phyloP scores from a whole-genome alignment of 208 protist genomes.

The Trypanosoma boissoni region DNA sequence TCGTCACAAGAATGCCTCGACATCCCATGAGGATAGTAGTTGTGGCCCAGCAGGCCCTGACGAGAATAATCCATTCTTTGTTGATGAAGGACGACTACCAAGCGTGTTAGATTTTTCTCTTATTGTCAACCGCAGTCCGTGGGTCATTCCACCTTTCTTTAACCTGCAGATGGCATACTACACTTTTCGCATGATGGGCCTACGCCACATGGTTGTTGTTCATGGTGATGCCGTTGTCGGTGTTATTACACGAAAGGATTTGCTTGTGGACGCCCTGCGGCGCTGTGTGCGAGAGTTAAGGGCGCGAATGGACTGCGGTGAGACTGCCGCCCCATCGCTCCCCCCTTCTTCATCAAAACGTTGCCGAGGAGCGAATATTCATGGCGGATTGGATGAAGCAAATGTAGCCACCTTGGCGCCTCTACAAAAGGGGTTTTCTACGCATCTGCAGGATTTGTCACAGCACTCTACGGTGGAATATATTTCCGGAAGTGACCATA shows the following conservation, averaged over 20 bases:
- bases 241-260: constrained; percentile 93
- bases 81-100: constrained; percentile 37
- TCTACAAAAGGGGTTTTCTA: too few species aligned
- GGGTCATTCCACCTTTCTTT: constrained; percentile 83
- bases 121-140: constrained; percentile 89
- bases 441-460: too few species aligned
- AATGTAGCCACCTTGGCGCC: too few species aligned
- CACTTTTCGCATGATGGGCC: constrained; percentile 90
- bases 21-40: too few species aligned
- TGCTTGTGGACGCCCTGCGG: constrained; percentile 68
- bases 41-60: neutral
- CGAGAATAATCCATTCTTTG: constrained; percentile 5
- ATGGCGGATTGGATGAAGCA: neutral
- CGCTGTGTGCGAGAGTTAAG: constrained; percentile 44
- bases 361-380: neutral
- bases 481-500: too few species aligned
- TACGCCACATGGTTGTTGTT: constrained; percentile 92
- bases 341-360: neutral
- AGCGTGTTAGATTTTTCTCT: constrained; percentile 64
- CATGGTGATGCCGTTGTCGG: constrained; percentile 79
- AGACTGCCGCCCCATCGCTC: neutral
- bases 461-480: too few species aligned
- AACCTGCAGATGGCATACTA: constrained; percentile 86
- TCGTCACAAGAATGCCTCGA: too few species aligned
- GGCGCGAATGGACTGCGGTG: neutral